Evolutionary conservation across 2,329 filamentous ascomycete species (phyloP).

Genomic region (Ilyonectria robusta): DNA sequence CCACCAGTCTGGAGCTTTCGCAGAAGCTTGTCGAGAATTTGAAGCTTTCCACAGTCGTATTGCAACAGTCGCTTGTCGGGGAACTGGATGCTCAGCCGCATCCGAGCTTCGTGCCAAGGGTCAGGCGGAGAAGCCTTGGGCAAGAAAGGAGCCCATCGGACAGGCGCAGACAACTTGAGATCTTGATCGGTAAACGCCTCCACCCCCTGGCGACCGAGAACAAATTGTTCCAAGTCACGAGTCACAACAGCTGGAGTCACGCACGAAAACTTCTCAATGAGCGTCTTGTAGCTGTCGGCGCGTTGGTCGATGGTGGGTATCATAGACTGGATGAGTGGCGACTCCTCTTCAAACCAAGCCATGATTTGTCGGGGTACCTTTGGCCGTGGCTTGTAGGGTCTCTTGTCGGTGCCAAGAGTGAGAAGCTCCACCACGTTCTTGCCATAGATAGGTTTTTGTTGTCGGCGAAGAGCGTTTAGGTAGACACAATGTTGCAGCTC

Average conservation of each 20-base stretch:
- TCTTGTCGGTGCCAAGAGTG: constrained; percentile 72
- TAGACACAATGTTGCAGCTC: constrained; percentile 87
- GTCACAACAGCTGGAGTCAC: constrained; percentile 92
- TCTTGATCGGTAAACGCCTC: constrained; percentile 70
- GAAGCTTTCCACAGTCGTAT: constrained; percentile 97
- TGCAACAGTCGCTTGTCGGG: constrained; percentile 96
- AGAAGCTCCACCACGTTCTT: constrained; percentile 82
- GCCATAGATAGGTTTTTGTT: constrained; percentile 86
- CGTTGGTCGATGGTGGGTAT: constrained; percentile 83
- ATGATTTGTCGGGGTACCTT: constrained; percentile 74
- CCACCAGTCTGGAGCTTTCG: constrained; percentile 90
- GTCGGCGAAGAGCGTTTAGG: constrained; percentile 84
- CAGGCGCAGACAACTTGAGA: constrained; percentile 70
- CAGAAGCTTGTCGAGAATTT: constrained; percentile 87
- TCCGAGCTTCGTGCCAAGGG: constrained; percentile 93
- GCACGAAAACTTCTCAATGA: constrained; percentile 90
- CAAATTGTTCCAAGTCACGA: constrained; percentile 78
- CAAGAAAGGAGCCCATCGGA: constrained; percentile 69
- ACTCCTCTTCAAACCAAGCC: constrained; percentile 82
- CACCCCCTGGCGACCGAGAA: constrained; percentile 74
- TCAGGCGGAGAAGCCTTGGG: constrained; percentile 74
- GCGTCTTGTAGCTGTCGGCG: constrained; percentile 79
- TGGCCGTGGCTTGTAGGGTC: constrained; percentile 73
- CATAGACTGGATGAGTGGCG: constrained; percentile 73
- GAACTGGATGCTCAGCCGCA: constrained; percentile 95